A percentile compares a stretch with the other conserved stretches of the same genome.
These are phyloP conservation scores for Dictyostelium capitatum DNA, from an alignment of 78 protist genomes.

Conservation along the genomic window DNA sequence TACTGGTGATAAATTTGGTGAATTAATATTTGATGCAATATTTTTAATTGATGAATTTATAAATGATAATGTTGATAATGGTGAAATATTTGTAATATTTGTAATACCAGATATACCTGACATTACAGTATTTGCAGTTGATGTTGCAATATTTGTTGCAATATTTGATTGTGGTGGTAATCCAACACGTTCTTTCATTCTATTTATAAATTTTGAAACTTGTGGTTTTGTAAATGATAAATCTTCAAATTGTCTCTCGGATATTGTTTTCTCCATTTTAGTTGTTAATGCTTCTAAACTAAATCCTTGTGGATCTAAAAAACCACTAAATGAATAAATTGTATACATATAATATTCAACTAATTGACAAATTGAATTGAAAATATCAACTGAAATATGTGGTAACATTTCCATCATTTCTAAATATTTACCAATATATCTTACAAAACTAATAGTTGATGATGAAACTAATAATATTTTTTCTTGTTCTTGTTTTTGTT, in stretches of 20 bases:
- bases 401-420: conserved; percentile 82
- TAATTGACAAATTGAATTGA: conserved; percentile 63
- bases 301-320: conserved; percentile 72
- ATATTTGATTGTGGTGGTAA: background rate
- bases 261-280: conserved; percentile 56
- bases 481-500: conserved; percentile 11
- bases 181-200: conserved; percentile 61
- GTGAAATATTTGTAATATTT: conserved; percentile 4
- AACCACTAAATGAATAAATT: conserved; percentile 55
- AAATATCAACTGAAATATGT: conserved; percentile 70
- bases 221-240: conserved; percentile 73
- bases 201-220: conserved; percentile 30
- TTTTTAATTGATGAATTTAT: conserved; percentile 37
- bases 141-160: background rate
- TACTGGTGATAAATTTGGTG: background rate
- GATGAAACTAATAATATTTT: conserved; percentile 38
- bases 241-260: conserved; percentile 60
- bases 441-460: conserved; percentile 63
- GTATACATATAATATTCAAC: conserved; percentile 82
- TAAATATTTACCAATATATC: conserved; percentile 76
- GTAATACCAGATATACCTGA: conserved; percentile 24
- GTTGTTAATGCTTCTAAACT: conserved; percentile 74
- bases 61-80: conserved; percentile 22
- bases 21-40: conserved; percentile 35
- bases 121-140: conserved; percentile 9